phyloP scores from a whole-genome alignment of 306 rosid genomes.

The Quercus ilex region DNA sequence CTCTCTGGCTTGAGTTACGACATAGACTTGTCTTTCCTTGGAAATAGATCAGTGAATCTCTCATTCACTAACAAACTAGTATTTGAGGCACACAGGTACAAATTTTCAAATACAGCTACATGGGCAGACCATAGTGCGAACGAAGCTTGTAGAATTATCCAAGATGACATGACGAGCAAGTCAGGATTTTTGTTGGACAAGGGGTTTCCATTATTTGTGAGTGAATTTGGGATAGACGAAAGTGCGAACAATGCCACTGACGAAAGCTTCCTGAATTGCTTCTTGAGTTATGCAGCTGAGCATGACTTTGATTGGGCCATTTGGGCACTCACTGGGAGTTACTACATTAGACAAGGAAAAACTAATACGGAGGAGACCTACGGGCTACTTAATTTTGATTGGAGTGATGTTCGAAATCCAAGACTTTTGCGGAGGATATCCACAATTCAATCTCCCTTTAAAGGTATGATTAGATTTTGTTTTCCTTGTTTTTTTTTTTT shows the following conservation, averaged over 20 bases:
- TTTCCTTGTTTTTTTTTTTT: background rate
- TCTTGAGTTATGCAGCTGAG: constrained; percentile 59
- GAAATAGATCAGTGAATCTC: constrained; percentile 38
- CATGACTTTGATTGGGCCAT: constrained; percentile 78
- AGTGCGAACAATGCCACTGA: constrained; percentile 73
- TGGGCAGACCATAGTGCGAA: constrained; percentile 70
- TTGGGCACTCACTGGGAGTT: constrained; percentile 86
- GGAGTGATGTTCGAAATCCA: constrained; percentile 47
- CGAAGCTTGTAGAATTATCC: constrained; percentile 66
- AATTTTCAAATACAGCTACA: constrained; percentile 57
- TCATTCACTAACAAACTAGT: constrained; percentile 59
- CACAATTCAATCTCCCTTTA: constrained; percentile 66
- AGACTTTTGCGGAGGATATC: constrained; percentile 48
- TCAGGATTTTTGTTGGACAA: constrained; percentile 58
- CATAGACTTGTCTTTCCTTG: constrained; percentile 61
- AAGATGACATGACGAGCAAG: constrained; percentile 34
- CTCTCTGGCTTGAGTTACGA: constrained; percentile 72
- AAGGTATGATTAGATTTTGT: constrained; percentile 39
- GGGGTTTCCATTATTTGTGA: constrained; percentile 73
- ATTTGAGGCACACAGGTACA: constrained; percentile 78
- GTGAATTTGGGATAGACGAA: constrained; percentile 75
- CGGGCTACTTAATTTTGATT: constrained; percentile 58
- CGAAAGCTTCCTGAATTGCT: constrained; percentile 69
- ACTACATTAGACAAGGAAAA: constrained; percentile 65
- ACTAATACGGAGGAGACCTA: constrained; percentile 66